A percentile compares a stretch with the other conserved stretches of the same genome.
Evolutionary conservation across 352 stramenopile species (phyloP).

Genomic region (Phytophthora parvispora): DNA sequence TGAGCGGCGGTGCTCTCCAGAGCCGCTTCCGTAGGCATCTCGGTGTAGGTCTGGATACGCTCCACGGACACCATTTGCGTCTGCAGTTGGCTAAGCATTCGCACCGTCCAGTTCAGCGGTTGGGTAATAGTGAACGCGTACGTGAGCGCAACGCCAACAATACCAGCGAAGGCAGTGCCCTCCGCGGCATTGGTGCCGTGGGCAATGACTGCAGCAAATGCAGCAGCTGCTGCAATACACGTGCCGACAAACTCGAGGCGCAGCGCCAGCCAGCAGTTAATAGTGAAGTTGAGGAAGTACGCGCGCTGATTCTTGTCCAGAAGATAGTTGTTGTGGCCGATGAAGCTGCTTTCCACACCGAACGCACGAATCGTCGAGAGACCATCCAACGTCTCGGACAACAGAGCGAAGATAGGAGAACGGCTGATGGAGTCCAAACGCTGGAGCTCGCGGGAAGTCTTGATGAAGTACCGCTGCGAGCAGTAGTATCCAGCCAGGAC

Average conservation of each 20-base stretch:
- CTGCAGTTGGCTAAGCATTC: constrained; percentile 74
- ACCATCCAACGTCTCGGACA: constrained; percentile 96
- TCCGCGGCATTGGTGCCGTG: constrained; percentile 41
- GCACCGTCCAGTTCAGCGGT: constrained; percentile 78
- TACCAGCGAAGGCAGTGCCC: constrained; percentile 49
- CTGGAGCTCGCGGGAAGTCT: constrained; percentile 93
- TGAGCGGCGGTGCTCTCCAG: constrained; percentile 37
- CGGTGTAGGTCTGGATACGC: constrained; percentile 69
- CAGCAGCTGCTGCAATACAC: constrained; percentile 55
- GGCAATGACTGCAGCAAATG: constrained; percentile 51
- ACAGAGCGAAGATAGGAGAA: constrained; percentile 95
- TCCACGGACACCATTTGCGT: constrained; percentile 81
- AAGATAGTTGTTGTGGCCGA: constrained; percentile 49
- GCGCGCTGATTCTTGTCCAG: constrained; percentile 73
- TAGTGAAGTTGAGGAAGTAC: constrained; percentile 73
- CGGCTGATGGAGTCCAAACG: constrained; percentile 94
- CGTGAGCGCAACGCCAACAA: constrained; percentile 69
- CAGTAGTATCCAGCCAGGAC: constrained; percentile 17
- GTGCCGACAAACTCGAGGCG: constrained; percentile 75
- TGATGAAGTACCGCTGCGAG: constrained; percentile 94
- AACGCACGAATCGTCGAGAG: constrained; percentile 94
- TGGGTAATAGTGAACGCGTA: constrained; percentile 79
- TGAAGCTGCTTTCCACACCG: constrained; percentile 53
- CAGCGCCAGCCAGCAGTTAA: constrained; percentile 78
- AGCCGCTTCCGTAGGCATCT: constrained; percentile 60